These are phyloP conservation scores for Neofusicoccum ribis DNA, from an alignment of 2,329 filamentous ascomycete species.

Conservation along the genomic window DNA sequence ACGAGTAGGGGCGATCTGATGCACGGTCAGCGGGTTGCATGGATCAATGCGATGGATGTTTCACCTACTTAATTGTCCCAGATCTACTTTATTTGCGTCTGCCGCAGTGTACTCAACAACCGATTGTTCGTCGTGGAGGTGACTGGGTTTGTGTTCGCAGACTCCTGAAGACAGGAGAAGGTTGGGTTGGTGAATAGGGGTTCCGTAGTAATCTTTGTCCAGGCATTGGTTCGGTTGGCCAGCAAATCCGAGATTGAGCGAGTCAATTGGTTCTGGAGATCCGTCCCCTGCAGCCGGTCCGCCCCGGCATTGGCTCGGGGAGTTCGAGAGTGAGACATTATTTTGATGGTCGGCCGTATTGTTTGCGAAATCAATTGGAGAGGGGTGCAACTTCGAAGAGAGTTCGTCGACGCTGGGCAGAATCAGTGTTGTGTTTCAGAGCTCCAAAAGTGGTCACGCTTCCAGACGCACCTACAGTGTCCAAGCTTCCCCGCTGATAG, in stretches of 20 bases:
- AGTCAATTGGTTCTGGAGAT: conserved; percentile 14
- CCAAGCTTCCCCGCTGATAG: not conserved
- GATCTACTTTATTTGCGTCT: not conserved
- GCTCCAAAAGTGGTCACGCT: not conserved
- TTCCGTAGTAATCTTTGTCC: not conserved
- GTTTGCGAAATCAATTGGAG: not conserved
- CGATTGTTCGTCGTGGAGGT: not conserved
- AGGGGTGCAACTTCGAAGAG: not conserved
- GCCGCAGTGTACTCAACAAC: not conserved
- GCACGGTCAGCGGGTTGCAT: conserved; percentile 2
- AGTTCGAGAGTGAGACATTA: not conserved
- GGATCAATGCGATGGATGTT: conserved; percentile 11
- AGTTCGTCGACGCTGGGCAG: not conserved
- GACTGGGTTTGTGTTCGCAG: not conserved
- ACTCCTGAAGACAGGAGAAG: conserved; percentile 10
- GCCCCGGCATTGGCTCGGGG: not conserved
- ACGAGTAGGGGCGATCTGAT: conserved; percentile 9
- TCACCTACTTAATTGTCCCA: not conserved
- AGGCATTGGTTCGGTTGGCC: conserved; percentile 14
- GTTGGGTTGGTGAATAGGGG: conserved; percentile 2
- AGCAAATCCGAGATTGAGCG: conserved; percentile 15
- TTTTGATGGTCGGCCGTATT: not conserved
- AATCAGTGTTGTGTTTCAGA: not conserved
- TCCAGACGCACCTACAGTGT: not conserved
- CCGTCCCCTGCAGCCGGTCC: not conserved